phyloP scores from a whole-genome alignment of 768 basidiomycete species.

The Paxillus involutus region DNA sequence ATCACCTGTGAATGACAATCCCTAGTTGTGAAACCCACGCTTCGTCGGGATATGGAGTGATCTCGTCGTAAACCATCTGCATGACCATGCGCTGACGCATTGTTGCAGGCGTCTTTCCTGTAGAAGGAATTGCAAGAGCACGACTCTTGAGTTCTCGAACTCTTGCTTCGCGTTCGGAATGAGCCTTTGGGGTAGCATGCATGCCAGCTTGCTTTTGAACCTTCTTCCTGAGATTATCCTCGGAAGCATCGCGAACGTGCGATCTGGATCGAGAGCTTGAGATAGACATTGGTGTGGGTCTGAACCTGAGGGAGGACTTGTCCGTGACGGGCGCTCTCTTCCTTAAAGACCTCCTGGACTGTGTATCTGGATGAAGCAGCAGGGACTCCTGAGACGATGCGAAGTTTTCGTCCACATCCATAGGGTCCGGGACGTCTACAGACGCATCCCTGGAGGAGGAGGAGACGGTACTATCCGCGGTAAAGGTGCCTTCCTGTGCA shows the following conservation, averaged over 20 bases:
- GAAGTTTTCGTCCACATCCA: slow-evolving; percentile 24
- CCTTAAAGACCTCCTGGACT: slow-evolving; percentile 29
- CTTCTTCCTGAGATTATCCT: slow-evolving; percentile 29
- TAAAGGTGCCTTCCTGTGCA: slow-evolving; percentile 28
- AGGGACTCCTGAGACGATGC: slow-evolving; percentile 28
- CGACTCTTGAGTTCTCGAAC: slow-evolving; percentile 32
- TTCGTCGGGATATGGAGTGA: slow-evolving; percentile 64
- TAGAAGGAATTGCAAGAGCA: slow-evolving; percentile 32
- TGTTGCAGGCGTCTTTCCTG: slow-evolving; percentile 49
- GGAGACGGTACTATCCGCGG: slow-evolving; percentile 29
- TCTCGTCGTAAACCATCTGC: slow-evolving; percentile 63
- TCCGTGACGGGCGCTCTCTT: slow-evolving; percentile 17
- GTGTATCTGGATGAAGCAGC: slow-evolving; percentile 18
- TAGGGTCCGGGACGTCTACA: slow-evolving; percentile 25
- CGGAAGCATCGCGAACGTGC: slow-evolving; percentile 19
- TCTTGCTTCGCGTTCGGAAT: slow-evolving; percentile 30
- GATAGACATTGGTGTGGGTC: slow-evolving; percentile 20
- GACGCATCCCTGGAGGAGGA: slow-evolving; percentile 35
- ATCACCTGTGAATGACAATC: slow-evolving; percentile 54
- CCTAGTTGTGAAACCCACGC: slow-evolving; percentile 61
- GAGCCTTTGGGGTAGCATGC: slow-evolving; percentile 18
- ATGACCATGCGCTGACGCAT: slow-evolving; percentile 56
- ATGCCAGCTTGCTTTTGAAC: slow-evolving; percentile 22
- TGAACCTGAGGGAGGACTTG: slow-evolving; percentile 27
- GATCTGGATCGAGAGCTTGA: slow-evolving; percentile 25